Evolutionary conservation across 768 basidiomycete species (phyloP).

Genomic region (Galerina marginata): DNA sequence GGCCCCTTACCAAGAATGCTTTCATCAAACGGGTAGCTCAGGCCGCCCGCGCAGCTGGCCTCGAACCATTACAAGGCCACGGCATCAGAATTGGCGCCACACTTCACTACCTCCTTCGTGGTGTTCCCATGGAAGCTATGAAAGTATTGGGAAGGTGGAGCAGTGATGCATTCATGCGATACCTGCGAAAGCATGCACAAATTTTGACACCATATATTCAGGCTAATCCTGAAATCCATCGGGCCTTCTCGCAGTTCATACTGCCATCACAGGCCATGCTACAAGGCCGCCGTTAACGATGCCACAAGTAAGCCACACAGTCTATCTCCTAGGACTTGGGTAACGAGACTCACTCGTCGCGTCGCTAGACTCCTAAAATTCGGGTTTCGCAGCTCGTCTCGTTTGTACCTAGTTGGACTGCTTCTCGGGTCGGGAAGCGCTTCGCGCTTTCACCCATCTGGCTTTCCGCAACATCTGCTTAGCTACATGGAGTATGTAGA

Average conservation of each 20-base stretch:
- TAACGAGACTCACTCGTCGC: constrained; percentile 13
- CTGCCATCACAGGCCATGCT: neutral
- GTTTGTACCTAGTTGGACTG: neutral
- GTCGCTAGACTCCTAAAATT: constrained; percentile 14
- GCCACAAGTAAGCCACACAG: neutral
- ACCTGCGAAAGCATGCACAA: constrained; percentile 25
- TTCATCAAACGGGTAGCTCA: neutral
- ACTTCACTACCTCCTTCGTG: constrained; percentile 41
- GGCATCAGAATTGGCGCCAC: constrained; percentile 34
- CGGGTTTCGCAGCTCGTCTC: constrained; percentile 16
- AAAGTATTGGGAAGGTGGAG: constrained; percentile 42
- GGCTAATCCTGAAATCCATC: neutral
- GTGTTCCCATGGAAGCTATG: constrained; percentile 41
- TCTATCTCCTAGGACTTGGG: constrained; percentile 10
- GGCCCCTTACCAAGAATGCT: neutral
- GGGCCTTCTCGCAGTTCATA: constrained; percentile 1
- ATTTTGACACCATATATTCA: constrained; percentile 25
- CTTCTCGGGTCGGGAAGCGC: constrained; percentile 5
- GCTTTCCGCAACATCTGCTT: too few species aligned
- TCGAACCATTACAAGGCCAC: neutral
- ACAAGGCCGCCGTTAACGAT: neutral
- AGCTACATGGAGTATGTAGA: too few species aligned
- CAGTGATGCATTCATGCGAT: constrained; percentile 35
- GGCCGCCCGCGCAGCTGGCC: neutral
- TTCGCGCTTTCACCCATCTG: neutral